These are phyloP conservation scores for Fusarium xyrophilum DNA, from an alignment of 2,329 filamentous ascomycete species.

Conservation along the genomic window DNA sequence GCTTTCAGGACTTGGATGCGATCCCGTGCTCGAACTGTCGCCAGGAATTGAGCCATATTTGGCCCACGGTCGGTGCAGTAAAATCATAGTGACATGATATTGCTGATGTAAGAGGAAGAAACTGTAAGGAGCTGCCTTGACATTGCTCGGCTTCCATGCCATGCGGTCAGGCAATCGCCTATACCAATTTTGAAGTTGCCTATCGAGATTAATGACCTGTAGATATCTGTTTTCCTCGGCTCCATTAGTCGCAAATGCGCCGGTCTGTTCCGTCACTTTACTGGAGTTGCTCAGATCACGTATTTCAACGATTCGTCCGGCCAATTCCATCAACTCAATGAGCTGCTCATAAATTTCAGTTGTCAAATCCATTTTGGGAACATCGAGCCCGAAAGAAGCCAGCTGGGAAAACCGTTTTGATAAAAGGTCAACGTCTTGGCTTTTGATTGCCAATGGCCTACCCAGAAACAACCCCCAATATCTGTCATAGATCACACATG, in stretches of 20 bases:
- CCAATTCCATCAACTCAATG: slow-evolving; percentile 63
- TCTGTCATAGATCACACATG: slow-evolving; percentile 61
- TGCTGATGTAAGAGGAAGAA: slow-evolving; percentile 64
- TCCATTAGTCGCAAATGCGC: slow-evolving; percentile 43
- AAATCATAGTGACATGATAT: slow-evolving; percentile 60
- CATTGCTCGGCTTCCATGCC: slow-evolving; percentile 59
- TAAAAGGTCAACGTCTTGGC: slow-evolving; percentile 56
- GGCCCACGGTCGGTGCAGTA: slow-evolving; percentile 61
- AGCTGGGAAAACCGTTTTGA: slow-evolving; percentile 55
- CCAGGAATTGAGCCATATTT: slow-evolving; percentile 53
- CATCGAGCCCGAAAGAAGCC: slow-evolving; percentile 43
- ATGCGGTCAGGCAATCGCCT: slow-evolving; percentile 56
- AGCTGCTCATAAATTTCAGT: slow-evolving; percentile 58
- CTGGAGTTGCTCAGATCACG: slow-evolving; percentile 47
- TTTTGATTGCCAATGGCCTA: slow-evolving; percentile 61
- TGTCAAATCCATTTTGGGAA: slow-evolving; percentile 23
- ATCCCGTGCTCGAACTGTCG: slow-evolving; percentile 43
- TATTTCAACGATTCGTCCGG: slow-evolving; percentile 58
- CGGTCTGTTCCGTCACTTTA: slow-evolving; percentile 43
- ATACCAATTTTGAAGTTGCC: slow-evolving; percentile 63
- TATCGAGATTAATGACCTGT: slow-evolving; percentile 58
- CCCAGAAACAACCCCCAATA: slow-evolving; percentile 64
- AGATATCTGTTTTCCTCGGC: slow-evolving; percentile 56
- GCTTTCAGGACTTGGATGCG: slow-evolving; percentile 44
- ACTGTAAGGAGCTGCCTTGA: slow-evolving; percentile 56